phyloP scores from a whole-genome alignment of 441 rosid genomes.

The Gossypium aridum region DNA sequence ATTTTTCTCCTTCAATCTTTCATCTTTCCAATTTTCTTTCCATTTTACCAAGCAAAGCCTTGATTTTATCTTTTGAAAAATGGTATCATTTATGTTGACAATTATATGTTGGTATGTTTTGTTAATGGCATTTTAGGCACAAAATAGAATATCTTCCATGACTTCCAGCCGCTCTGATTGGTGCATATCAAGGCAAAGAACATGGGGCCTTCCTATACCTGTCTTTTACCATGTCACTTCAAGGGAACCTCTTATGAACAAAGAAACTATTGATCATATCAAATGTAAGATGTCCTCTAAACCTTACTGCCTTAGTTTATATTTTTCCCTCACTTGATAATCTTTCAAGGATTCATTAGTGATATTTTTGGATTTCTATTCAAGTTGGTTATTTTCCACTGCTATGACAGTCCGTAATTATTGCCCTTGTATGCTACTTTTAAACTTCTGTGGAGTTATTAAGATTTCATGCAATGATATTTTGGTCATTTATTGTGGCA shows the following conservation, averaged over 20 bases:
- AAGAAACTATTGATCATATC: constrained; percentile 78
- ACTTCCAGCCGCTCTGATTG: constrained; percentile 91
- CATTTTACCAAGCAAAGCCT: neutral
- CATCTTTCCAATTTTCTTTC: neutral
- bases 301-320: neutral
- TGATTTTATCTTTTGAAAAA: constrained; percentile 7
- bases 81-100: constrained; percentile 7
- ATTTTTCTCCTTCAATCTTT: neutral
- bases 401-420: constrained; percentile 4
- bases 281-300: constrained; percentile 50
- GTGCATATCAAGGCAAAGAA: constrained; percentile 98
- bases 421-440: neutral
- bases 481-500: constrained; percentile 28
- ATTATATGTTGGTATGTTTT: constrained; percentile 14
- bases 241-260: constrained; percentile 88
- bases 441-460: constrained; percentile 1
- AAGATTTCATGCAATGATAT: neutral
- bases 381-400: constrained; percentile 9
- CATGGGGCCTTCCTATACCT: constrained; percentile 98
- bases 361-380: neutral
- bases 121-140: constrained; percentile 49
- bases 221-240: constrained; percentile 77
- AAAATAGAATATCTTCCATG: constrained; percentile 92
- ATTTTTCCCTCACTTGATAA: neutral
- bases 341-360: neutral